phyloP scores from a whole-genome alignment of 345 rosid species.

The Citrus cavaleriei region DNA sequence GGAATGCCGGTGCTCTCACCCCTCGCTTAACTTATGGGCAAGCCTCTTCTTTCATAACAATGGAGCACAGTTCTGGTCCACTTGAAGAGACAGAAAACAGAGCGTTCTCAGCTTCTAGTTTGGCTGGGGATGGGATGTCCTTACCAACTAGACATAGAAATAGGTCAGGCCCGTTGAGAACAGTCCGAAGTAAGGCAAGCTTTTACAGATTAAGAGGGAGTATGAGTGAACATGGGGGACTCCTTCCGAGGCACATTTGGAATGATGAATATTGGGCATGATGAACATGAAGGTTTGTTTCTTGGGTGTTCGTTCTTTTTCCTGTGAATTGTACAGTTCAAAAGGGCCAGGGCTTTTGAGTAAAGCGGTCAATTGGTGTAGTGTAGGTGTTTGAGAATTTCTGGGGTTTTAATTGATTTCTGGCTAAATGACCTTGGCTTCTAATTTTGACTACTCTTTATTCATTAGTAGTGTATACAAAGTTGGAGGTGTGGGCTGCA shows the following conservation, averaged over 20 bases:
- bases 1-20: slow-evolving; percentile 70
- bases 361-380: slow-evolving; percentile 13
- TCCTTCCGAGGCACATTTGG: slow-evolving; percentile 39
- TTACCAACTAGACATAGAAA: slow-evolving; percentile 64
- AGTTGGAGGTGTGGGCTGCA: slow-evolving; percentile 31
- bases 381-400: slow-evolving; percentile 12
- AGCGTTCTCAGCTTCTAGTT: slow-evolving; percentile 60
- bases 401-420: not conserved
- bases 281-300: slow-evolving; percentile 27
- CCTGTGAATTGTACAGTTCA: slow-evolving; percentile 32
- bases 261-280: slow-evolving; percentile 26
- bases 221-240: slow-evolving; percentile 91
- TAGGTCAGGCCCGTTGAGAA: slow-evolving; percentile 89
- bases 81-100: slow-evolving; percentile 69
- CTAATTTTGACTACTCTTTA: slow-evolving; percentile 28
- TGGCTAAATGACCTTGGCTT: slow-evolving; percentile 16
- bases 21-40: slow-evolving; percentile 75
- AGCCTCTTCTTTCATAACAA: slow-evolving; percentile 78
- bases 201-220: slow-evolving; percentile 80
- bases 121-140: slow-evolving; percentile 42
- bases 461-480: slow-evolving; percentile 29
- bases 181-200: slow-evolving; percentile 59
- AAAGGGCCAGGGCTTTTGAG: slow-evolving; percentile 11
- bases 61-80: slow-evolving; percentile 94
- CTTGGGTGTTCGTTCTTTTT: not conserved